Conservation (phyloP, 163 green algal genomes). For the Coccomyxa subellipsoidea region DNA sequence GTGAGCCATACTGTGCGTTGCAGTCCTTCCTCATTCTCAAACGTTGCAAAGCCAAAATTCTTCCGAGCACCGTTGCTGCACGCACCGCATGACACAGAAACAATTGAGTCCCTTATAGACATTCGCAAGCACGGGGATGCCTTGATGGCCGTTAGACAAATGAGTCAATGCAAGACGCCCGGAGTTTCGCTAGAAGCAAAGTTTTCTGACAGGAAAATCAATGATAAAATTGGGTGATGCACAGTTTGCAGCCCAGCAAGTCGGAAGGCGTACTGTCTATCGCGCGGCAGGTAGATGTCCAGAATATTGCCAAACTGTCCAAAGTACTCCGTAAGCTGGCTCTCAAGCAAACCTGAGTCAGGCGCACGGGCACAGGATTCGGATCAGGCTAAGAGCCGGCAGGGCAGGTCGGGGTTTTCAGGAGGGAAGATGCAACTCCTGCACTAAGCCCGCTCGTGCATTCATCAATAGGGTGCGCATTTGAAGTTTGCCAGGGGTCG, state of each 20-base stretch:
- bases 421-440: neutral
- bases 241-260: too few relatives aligned
- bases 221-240: too few relatives aligned
- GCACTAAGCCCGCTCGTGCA: neutral
- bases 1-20: neutral
- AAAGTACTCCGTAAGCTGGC: conserved; percentile 3
- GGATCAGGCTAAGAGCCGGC: too few relatives aligned
- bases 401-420: too few relatives aligned
- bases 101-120: too few relatives aligned
- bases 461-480: neutral
- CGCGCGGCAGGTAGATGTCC: neutral
- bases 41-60: conserved; percentile 7
- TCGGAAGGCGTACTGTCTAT: neutral
- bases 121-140: too few relatives aligned
- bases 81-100: neutral
- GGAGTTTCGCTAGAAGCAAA: too few relatives aligned
- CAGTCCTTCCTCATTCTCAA: neutral
- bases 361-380: neutral
- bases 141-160: too few relatives aligned
- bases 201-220: too few relatives aligned
- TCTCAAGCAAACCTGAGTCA: neutral
- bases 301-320: neutral
- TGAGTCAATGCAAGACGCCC: too few relatives aligned
- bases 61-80: conserved; percentile 3
- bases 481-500: neutral